Evolutionary conservation across 2,329 filamentous ascomycete genomes (phyloP), one percentile per base, ranked within the genome.

Genomic region (Scedosporium boydii): DNA sequence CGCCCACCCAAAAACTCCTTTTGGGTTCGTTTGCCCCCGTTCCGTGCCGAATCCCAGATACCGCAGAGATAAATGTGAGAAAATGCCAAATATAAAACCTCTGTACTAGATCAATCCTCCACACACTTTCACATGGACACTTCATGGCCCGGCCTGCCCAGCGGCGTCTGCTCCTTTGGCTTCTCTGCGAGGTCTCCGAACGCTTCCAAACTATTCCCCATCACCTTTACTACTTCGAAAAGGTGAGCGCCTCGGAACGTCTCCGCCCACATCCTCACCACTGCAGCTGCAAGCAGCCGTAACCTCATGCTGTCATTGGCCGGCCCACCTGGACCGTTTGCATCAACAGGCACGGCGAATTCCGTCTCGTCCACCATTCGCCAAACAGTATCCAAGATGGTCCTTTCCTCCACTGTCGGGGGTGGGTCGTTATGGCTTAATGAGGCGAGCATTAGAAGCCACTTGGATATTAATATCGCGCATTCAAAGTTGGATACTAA

Each of bases 341-440:
- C 81, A 59, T 86, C 83, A 53, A 85, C 79, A 1, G 83, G 82
- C 3, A 85, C 82, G 6, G 83, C 82, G 65, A 85, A 86, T 66
- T 86, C 83, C 0, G 83, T 86, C 70, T 87, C 84, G 66, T 85
- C 82, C 10, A 87, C 74, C 77, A 86, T 83, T 26, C 80, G 78
- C 16, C 82, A 77, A 21, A 86, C 75, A 69, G 80, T 84, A 59
- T 83, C 79, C 34, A 86, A 73, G 3, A 87, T 73, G 58, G 76
- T 78, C 67, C 76, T 79, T 67, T 86, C 83, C 21, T 86, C 83
- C 0, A 71, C 69, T 0, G 81, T 78, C 6, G 77, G 75, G 3
- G 80, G 78, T 34, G 78, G 73, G 56, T 84, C 81, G 29, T 75
- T 76, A 1, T 80, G 77, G 10, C 77, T 75, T 65, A 84, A 79